phyloP scores from a whole-genome alignment of 2,329 filamentous ascomycete genomes.

The Talaromyces sp. region DNA sequence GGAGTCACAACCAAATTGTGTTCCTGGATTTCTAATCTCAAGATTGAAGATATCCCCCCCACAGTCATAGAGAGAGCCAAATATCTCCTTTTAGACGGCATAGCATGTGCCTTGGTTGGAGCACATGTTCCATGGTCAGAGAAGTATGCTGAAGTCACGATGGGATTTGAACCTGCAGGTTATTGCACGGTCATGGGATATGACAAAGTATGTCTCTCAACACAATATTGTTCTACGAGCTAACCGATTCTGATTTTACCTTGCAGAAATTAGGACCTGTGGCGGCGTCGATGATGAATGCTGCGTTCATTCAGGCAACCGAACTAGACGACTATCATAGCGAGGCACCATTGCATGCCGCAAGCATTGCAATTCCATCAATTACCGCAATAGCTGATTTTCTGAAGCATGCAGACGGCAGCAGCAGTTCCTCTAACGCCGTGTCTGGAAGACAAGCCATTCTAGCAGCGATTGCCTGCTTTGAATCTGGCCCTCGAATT shows the following conservation, averaged over 20 bases:
- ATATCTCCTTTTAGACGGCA: slow-evolving; percentile 44
- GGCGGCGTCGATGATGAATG: background rate
- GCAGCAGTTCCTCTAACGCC: background rate
- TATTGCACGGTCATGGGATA: slow-evolving; percentile 18
- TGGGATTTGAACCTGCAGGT: slow-evolving; percentile 20
- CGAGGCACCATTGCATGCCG: background rate
- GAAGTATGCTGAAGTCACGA: background rate
- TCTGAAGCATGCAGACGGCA: background rate
- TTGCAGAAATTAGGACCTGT: background rate
- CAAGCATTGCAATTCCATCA: background rate
- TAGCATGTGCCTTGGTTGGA: slow-evolving; percentile 33
- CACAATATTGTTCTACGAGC: background rate
- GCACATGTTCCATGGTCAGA: slow-evolving; percentile 13
- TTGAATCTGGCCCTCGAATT: background rate
- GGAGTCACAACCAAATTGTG: background rate
- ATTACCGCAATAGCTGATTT: background rate
- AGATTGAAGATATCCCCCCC: background rate
- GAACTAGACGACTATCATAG: background rate
- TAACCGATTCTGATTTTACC: background rate
- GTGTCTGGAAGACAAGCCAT: background rate
- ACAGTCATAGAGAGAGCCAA: slow-evolving; percentile 31
- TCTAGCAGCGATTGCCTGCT: background rate
- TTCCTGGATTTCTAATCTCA: background rate
- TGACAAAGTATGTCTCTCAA: slow-evolving; percentile 15
- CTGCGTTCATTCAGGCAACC: background rate